A percentile compares a stretch with the other conserved stretches of the same genome.
These are phyloP conservation scores for Colletotrichum sublineola DNA, from an alignment of 2,329 filamentous ascomycete genomes.

Conservation along the genomic window DNA sequence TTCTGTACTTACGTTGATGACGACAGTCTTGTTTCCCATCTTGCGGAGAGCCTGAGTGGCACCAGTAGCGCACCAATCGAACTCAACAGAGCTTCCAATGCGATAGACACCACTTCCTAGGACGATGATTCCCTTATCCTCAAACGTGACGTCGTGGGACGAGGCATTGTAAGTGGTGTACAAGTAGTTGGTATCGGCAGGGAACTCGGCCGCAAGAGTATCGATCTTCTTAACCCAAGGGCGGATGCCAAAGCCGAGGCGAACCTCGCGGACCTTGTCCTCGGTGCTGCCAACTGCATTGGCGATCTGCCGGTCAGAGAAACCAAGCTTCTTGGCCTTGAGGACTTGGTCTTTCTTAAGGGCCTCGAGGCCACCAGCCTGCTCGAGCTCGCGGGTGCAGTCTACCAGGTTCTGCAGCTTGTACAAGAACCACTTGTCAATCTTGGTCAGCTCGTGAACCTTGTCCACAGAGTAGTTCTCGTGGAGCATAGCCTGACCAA, in stretches of 20 bases:
- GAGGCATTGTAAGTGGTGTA: slow-evolving; percentile 99
- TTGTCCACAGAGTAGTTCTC: slow-evolving; percentile 94
- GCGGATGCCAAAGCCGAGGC: slow-evolving; percentile 88
- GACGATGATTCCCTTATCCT: slow-evolving; percentile 90
- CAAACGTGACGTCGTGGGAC: slow-evolving; percentile 92
- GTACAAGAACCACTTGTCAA: slow-evolving; percentile 99
- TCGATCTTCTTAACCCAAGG: slow-evolving; percentile 99
- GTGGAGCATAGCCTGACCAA: slow-evolving; percentile 97
- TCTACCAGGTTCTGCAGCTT: slow-evolving; percentile 98
- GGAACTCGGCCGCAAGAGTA: slow-evolving; percentile 96
- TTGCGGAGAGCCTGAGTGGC: slow-evolving; percentile 84
- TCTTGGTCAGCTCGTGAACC: slow-evolving; percentile 95
- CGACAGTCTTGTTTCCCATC: slow-evolving; percentile 96
- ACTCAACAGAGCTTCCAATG: slow-evolving; percentile 97
- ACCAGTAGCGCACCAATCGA: slow-evolving; percentile 98
- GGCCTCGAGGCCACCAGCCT: slow-evolving; percentile 83
- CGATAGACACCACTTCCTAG: slow-evolving; percentile 97
- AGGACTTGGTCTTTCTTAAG: slow-evolving; percentile 90
- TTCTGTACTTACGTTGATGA: slow-evolving; percentile 81
- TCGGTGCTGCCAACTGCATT: slow-evolving; percentile 87
- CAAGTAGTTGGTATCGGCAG: slow-evolving; percentile 93
- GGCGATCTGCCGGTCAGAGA: slow-evolving; percentile 96
- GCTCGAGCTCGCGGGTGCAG: slow-evolving; percentile 87
- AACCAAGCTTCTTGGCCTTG: slow-evolving; percentile 97
- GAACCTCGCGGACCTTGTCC: slow-evolving; percentile 87